Evolutionary conservation across 2,329 filamentous ascomycete species (phyloP), one percentile per base, ranked within the genome.

Genomic region (Elsinoe perseae): DNA sequence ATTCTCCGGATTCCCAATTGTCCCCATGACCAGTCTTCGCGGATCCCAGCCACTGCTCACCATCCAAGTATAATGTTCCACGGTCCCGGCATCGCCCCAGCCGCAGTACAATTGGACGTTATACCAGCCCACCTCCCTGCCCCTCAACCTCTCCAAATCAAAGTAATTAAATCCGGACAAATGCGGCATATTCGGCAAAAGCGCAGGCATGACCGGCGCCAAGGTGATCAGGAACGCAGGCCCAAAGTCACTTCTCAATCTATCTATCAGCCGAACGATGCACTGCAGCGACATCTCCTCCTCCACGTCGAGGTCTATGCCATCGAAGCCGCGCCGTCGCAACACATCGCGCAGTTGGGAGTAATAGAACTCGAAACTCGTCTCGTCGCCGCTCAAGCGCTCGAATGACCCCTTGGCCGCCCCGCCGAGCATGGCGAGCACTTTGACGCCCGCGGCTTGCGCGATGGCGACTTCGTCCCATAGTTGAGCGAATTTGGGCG

Each of bases 61-160:
- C 54, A 82, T 77, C 52, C 74, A 70, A 57, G 80, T 77, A 64
- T 78, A 81, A 64, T 74, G 76, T 20, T 67, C 64, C 2, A 75
- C 75, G 12, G 69, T 76, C 25, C 77, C 73, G 1, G 83, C 81
- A 50, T 83, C 82, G 7, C 89, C 89, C 84, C 89, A 96, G 1
- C 89, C 89, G 66, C 87, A 93, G 76, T 96, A 96, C 71, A 95
- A 95, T 67, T 96, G 91, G 4, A 85, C 79, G 67, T 95, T 95
- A 70, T 95, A 95, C 82, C 89, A 96, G 2, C 79, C 77, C 25
- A 95, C 86, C 42, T 85, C 78, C 14, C 70, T 70, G 0, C 85
- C 84, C 4, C 81, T 77, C 69, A 81, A 77, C 9, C 78, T 76
- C 67, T 95, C 89, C 2, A 96, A 78, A 9, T 83, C 76, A 43